A percentile compares a stretch with the other conserved stretches of the same genome.
Conservation (phyloP, 1,284 basidiomycete genomes). For the Tilletia horrida region DNA sequence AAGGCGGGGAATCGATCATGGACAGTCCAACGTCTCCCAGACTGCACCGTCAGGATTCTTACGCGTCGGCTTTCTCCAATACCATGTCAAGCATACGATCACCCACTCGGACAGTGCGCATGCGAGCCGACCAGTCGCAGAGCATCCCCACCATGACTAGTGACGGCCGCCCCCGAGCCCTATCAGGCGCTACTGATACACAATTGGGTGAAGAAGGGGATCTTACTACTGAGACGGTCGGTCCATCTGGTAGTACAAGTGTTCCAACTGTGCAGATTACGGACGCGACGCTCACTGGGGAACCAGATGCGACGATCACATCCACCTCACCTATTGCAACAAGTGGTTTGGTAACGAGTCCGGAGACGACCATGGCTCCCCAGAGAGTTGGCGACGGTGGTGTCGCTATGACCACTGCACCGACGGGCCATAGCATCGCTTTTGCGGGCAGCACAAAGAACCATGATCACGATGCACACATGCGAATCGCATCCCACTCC, state of each 20-base stretch:
- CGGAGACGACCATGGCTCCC: not conserved
- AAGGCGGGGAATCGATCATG: not conserved
- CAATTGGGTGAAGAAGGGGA: too few relatives aligned
- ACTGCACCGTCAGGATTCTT: constrained; percentile 12
- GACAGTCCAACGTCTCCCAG: not conserved
- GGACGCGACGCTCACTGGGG: not conserved
- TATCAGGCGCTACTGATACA: not conserved
- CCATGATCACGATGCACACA: constrained; percentile 5
- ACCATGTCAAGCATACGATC: constrained; percentile 4
- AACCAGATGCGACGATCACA: not conserved
- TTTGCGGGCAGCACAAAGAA: not conserved
- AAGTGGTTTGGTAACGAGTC: not conserved
- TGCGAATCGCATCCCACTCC: constrained; percentile 10
- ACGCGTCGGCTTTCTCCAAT: not conserved
- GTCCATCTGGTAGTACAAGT: too few relatives aligned
- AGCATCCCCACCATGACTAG: not conserved
- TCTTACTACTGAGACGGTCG: too few relatives aligned
- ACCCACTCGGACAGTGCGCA: not conserved
- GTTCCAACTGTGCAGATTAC: not conserved
- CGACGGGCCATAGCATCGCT: constrained; percentile 3
- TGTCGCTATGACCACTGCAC: constrained; percentile 24
- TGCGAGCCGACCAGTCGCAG: not conserved
- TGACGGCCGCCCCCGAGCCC: not conserved
- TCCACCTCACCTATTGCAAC: not conserved
- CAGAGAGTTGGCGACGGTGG: constrained; percentile 3